Evolutionary conservation across 805 yeast species (phyloP).

Genomic region (Huiozyma sinensis): DNA sequence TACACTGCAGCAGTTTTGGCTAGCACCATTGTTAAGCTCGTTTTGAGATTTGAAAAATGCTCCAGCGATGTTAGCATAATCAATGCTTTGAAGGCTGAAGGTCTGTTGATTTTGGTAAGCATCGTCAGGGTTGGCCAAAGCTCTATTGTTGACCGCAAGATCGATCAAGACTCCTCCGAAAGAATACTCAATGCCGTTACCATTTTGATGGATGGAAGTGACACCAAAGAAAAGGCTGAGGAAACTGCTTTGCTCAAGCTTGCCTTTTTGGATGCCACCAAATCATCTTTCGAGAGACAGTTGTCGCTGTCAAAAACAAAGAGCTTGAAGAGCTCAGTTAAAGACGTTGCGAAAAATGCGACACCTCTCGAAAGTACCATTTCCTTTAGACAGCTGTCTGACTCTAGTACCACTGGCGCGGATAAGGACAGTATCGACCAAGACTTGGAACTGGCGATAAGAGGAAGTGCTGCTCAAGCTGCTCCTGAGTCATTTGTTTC

Average conservation of each 20-base stretch:
- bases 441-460: slow-evolving; percentile 48
- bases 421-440: slow-evolving; percentile 41
- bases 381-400: slow-evolving; percentile 66
- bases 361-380: slow-evolving; percentile 73
- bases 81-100: slow-evolving; percentile 90
- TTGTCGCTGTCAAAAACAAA: slow-evolving; percentile 48
- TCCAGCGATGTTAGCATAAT: slow-evolving; percentile 44
- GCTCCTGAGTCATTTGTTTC: slow-evolving; percentile 57
- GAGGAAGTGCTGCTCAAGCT: slow-evolving; percentile 30
- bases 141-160: slow-evolving; percentile 52
- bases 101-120: slow-evolving; percentile 84
- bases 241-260: slow-evolving; percentile 37
- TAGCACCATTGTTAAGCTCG: slow-evolving; percentile 79
- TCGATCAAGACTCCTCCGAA: slow-evolving; percentile 96
- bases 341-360: slow-evolving; percentile 49
- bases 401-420: slow-evolving; percentile 29
- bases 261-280: slow-evolving; percentile 83
- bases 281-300: slow-evolving; percentile 69
- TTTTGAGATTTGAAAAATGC: slow-evolving; percentile 58
- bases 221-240: slow-evolving; percentile 33
- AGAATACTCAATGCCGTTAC: slow-evolving; percentile 82
- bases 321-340: slow-evolving; percentile 45
- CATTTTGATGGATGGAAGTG: slow-evolving; percentile 51
- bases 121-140: slow-evolving; percentile 82
- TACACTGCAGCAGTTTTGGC: slow-evolving; percentile 83